phyloP scores from a whole-genome alignment of 163 green algal genomes.

The Scenedesmus sp. region DNA sequence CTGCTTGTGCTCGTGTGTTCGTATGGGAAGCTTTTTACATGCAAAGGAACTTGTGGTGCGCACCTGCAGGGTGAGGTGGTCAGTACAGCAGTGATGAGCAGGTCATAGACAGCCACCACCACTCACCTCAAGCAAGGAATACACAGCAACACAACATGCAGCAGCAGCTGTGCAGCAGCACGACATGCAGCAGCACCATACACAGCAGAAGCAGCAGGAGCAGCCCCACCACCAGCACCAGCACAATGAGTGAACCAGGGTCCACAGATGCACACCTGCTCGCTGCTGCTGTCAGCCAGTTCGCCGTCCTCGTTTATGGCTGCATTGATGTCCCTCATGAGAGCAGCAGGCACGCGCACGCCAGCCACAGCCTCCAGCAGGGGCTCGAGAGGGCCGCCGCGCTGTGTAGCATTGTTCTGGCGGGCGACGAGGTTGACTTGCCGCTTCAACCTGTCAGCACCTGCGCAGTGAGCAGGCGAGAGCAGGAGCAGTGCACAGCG shows the following conservation, averaged over 20 bases:
- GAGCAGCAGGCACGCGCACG: background rate
- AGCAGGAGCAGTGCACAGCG: background rate
- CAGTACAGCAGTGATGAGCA: too few relatives aligned
- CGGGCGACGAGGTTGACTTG: conserved; percentile 41
- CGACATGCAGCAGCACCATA: background rate
- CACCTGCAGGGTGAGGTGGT: conserved; percentile 12
- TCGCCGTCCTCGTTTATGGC: conserved; percentile 73
- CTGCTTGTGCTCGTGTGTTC: too few relatives aligned
- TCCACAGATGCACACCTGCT: conserved; percentile 69
- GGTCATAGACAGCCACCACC: too few relatives aligned
- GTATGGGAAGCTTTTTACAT: too few relatives aligned
- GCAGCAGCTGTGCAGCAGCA: background rate
- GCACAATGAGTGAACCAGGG: background rate
- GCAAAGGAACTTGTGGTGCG: too few relatives aligned
- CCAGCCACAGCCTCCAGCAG: conserved; percentile 61
- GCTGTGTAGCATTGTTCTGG: conserved; percentile 47
- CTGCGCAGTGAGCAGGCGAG: background rate
- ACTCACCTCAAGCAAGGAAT: background rate
- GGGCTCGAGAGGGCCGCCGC: conserved; percentile 52
- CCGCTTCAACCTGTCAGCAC: conserved; percentile 35
- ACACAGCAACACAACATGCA: too few relatives aligned
- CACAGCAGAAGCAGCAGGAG: background rate
- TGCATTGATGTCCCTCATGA: conserved; percentile 58
- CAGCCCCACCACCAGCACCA: background rate
- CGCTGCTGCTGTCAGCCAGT: conserved; percentile 66